Conservation (phyloP, 345 rosid species). For the Acer saccharum region DNA sequence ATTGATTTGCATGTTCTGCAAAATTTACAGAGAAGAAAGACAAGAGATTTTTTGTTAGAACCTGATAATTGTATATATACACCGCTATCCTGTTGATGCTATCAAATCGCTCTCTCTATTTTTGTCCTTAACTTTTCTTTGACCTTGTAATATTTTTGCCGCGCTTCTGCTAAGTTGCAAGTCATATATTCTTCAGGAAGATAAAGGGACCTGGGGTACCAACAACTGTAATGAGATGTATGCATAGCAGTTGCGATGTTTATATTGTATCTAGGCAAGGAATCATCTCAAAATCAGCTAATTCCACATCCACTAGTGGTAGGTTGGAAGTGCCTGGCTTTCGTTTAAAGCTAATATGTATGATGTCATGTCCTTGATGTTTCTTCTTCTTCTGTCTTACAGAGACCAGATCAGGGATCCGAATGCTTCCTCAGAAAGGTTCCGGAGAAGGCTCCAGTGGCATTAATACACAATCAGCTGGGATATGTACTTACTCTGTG, state of each 20-base stretch:
- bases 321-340: constrained; percentile 18
- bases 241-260: constrained; percentile 54
- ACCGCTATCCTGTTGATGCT: neutral
- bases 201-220: constrained; percentile 58
- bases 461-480: constrained; percentile 29
- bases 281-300: constrained; percentile 52
- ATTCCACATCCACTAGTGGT: constrained; percentile 33
- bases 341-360: neutral
- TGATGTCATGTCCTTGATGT: constrained; percentile 14
- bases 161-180: constrained; percentile 7
- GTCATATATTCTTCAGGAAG: constrained; percentile 39
- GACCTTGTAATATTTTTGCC: neutral
- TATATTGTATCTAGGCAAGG: constrained; percentile 51
- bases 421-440: constrained; percentile 20
- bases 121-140: neutral
- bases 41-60: neutral
- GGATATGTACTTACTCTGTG: constrained; percentile 22
- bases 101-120: neutral
- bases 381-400: constrained; percentile 12
- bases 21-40: neutral
- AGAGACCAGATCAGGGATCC: constrained; percentile 25
- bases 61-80: neutral
- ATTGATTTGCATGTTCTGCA: neutral
- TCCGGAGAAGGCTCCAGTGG: constrained; percentile 31
- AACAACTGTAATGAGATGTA: constrained; percentile 43